Evolutionary conservation across 306 rosid genomes (phyloP).

Genomic region (Gastrolobium bilobum): DNA sequence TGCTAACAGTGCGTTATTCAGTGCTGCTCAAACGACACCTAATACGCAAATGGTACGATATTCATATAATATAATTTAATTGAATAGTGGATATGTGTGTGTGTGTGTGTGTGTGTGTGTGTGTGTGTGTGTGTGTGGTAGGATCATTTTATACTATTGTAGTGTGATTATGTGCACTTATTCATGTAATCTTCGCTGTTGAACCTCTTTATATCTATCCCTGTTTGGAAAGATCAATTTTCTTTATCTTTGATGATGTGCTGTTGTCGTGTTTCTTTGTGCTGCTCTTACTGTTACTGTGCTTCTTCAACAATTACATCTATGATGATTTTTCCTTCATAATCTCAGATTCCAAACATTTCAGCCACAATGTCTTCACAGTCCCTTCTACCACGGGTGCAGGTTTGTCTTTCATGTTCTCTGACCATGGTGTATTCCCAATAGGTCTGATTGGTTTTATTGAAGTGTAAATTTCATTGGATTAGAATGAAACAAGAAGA

Average conservation of each 20-base stretch:
- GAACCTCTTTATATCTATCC: not conserved
- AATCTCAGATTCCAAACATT: constrained; percentile 83
- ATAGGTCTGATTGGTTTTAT: constrained; percentile 30
- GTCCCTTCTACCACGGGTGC: constrained; percentile 73
- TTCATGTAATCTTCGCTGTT: no score
- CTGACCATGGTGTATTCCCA: constrained; percentile 21
- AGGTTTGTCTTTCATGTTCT: constrained; percentile 65
- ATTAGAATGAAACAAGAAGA: constrained; percentile 26
- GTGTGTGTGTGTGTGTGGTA: no score
- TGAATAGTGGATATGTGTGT: not conserved
- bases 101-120: no score
- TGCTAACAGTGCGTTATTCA: constrained; percentile 86
- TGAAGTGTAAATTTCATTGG: constrained; percentile 14
- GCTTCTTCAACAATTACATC: constrained; percentile 36
- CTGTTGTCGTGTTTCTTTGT: constrained; percentile 30
- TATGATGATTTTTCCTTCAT: constrained; percentile 40
- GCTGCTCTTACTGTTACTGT: constrained; percentile 30
- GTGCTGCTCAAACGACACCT: constrained; percentile 88
- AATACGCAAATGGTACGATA: constrained; percentile 85
- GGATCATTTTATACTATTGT: no score
- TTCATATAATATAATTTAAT: constrained; percentile 30
- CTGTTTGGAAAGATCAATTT: constrained; percentile 42
- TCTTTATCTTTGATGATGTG: constrained; percentile 4
- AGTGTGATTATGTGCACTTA: no score
- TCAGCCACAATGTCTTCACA: constrained; percentile 86